Percentiles rank a stretch among this genome's conserved stretches.
Conservation (phyloP, 2,329 filamentous ascomycete genomes). For the Xylariaceae sp. region DNA sequence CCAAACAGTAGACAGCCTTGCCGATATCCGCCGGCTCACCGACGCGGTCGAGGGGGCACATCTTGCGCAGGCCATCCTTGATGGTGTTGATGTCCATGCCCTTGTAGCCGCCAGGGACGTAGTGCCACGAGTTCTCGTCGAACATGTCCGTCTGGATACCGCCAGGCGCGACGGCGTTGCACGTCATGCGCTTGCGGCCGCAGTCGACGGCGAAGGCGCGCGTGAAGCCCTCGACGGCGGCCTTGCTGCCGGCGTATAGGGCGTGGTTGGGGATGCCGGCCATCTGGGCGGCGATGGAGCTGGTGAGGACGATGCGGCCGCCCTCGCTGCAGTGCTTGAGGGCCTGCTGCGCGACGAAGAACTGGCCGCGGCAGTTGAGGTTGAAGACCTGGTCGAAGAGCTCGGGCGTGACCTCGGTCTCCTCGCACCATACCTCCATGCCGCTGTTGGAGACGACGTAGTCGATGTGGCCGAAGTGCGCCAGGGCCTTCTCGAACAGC, state of each 20-base stretch:
- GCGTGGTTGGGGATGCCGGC: slow-evolving; percentile 66
- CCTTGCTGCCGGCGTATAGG: slow-evolving; percentile 68
- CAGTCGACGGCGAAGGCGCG: slow-evolving; percentile 70
- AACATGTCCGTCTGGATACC: slow-evolving; percentile 77
- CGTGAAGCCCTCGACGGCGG: slow-evolving; percentile 68
- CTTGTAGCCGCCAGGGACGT: slow-evolving; percentile 52
- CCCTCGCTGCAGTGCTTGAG: slow-evolving; percentile 67
- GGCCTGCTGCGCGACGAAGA: slow-evolving; percentile 73
- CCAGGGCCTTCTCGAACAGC: slow-evolving; percentile 62
- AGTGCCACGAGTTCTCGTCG: slow-evolving; percentile 63
- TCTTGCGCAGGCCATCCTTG: slow-evolving; percentile 48
- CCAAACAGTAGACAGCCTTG: slow-evolving; percentile 51
- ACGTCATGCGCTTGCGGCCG: slow-evolving; percentile 62
- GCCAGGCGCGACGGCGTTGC: slow-evolving; percentile 68
- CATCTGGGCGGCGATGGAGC: slow-evolving; percentile 62
- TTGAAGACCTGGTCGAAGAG: slow-evolving; percentile 70
- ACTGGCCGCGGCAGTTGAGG: slow-evolving; percentile 67
- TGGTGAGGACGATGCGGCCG: slow-evolving; percentile 70
- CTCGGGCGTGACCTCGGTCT: slow-evolving; percentile 64
- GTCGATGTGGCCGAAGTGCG: slow-evolving; percentile 65
- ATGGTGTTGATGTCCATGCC: slow-evolving; percentile 49
- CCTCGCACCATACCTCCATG: slow-evolving; percentile 67
- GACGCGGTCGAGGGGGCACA: slow-evolving; percentile 56
- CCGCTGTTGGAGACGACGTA: slow-evolving; percentile 71
- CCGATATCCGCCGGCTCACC: slow-evolving; percentile 56